phyloP scores from a whole-genome alignment of 2,329 filamentous ascomycete species.

The Hypoxylon sp. region DNA sequence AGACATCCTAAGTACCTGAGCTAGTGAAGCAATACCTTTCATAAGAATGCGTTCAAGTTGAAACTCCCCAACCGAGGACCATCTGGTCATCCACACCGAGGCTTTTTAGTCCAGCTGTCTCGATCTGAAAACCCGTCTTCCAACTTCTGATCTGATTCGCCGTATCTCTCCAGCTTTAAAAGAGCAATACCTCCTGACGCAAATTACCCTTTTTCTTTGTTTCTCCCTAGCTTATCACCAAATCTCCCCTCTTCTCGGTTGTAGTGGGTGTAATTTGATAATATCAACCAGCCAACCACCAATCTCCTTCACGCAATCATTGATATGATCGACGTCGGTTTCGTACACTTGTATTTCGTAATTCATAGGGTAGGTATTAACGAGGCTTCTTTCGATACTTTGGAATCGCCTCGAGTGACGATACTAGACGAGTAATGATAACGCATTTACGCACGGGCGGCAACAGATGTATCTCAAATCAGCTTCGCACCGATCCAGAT shows the following conservation, averaged over 20 bases:
- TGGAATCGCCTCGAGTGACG: too few species aligned
- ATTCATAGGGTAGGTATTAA: too few species aligned
- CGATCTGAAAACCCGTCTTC: not conserved
- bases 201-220: not conserved
- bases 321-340: not conserved
- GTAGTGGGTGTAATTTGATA: not conserved
- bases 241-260: not conserved
- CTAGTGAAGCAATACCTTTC: not conserved
- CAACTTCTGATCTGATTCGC: not conserved
- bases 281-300: not conserved
- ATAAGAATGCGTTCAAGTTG: not conserved
- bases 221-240: not conserved
- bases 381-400: too few species aligned
- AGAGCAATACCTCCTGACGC: not conserved
- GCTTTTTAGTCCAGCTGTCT: not conserved
- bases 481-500: constrained; percentile 59
- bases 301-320: not conserved
- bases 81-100: not conserved
- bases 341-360: not conserved
- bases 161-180: not conserved
- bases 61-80: not conserved
- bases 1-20: not conserved
- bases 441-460: not conserved
- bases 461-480: not conserved
- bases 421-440: too few species aligned